Percentiles rank a stretch among this genome's conserved stretches.
Conservation (phyloP, 2,329 filamentous ascomycete genomes). For the Ophiostoma fasciatum region DNA sequence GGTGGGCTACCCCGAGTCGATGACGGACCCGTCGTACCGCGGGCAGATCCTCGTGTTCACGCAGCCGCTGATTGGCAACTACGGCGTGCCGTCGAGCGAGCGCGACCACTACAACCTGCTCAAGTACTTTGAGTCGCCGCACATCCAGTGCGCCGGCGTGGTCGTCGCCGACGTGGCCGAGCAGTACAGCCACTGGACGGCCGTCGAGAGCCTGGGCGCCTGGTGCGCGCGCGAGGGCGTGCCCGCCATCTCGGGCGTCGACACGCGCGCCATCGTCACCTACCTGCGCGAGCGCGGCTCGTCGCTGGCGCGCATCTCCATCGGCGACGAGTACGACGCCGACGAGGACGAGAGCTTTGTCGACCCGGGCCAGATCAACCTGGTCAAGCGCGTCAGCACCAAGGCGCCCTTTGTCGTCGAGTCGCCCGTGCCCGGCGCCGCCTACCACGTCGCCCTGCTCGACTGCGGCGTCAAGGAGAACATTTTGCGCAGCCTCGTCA, state of each 20-base stretch:
- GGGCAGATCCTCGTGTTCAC: slow-evolving; percentile 98
- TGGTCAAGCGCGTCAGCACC: slow-evolving; percentile 91
- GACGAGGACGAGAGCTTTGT: slow-evolving; percentile 94
- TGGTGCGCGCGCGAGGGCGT: slow-evolving; percentile 97
- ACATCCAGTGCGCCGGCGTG: slow-evolving; percentile 91
- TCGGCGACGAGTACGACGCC: slow-evolving; percentile 95
- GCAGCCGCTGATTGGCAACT: slow-evolving; percentile 95
- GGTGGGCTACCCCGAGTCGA: slow-evolving; percentile 92
- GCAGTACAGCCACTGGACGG: slow-evolving; percentile 97
- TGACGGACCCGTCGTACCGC: slow-evolving; percentile 77
- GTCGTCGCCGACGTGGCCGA: slow-evolving; percentile 90
- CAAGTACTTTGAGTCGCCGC: slow-evolving; percentile 96
- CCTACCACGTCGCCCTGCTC: slow-evolving; percentile 83
- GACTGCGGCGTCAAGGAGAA: slow-evolving; percentile 99
- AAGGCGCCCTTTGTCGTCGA: slow-evolving; percentile 95
- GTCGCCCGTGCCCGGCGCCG: slow-evolving; percentile 64
- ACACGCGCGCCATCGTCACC: slow-evolving; percentile 93
- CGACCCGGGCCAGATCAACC: slow-evolving; percentile 91
- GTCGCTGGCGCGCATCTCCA: slow-evolving; percentile 82
- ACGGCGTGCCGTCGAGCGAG: slow-evolving; percentile 77
- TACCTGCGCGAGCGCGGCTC: slow-evolving; percentile 92
- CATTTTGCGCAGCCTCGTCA: slow-evolving; percentile 87
- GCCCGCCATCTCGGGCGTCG: slow-evolving; percentile 89
- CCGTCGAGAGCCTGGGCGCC: slow-evolving; percentile 78
- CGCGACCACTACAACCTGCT: slow-evolving; percentile 81